Evolutionary conservation across 2,329 filamentous ascomycete genomes (phyloP).

Genomic region (Pseudocercospora macadamiae): DNA sequence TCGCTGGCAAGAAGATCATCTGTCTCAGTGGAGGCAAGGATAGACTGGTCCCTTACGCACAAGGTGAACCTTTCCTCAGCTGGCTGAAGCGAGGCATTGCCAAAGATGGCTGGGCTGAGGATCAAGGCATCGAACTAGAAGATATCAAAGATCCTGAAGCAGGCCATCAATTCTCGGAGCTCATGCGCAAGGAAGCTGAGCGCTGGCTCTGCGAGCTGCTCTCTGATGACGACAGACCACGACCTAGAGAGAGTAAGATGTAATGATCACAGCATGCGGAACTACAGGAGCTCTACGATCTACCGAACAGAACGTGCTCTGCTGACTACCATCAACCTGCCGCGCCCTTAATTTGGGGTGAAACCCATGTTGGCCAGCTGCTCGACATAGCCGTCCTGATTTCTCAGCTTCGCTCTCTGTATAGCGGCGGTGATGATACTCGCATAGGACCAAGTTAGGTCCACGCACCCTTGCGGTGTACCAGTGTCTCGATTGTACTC

Average conservation of each 20-base stretch:
- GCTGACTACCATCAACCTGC: no score
- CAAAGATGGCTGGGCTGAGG: conserved; percentile 54
- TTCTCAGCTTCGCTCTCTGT: conserved; percentile 31
- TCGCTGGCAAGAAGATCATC: conserved; percentile 65
- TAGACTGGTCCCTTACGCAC: conserved; percentile 70
- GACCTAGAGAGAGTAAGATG: conserved; percentile 19
- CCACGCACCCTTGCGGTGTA: conserved; percentile 32
- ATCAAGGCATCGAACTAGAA: conserved; percentile 60
- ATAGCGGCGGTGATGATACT: conserved; percentile 36
- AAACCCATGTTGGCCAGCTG: conserved; percentile 31
- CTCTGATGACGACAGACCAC: conserved; percentile 28
- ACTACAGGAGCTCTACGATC: no score
- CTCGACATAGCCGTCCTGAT: conserved; percentile 25
- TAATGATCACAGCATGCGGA: conserved; percentile 6
- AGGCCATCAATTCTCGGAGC: conserved; percentile 68
- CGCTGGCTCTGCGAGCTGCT: conserved; percentile 59
- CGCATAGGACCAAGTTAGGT: conserved; percentile 42
- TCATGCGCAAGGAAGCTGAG: conserved; percentile 69
- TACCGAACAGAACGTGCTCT: no score
- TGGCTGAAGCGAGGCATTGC: conserved; percentile 60
- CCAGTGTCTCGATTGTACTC: conserved; percentile 39
- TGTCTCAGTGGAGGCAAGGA: conserved; percentile 69
- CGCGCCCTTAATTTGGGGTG: conserved; percentile 19
- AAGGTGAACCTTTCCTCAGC: conserved; percentile 62
- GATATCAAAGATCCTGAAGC: conserved; percentile 70